Conservation (phyloP, 1,284 basidiomycete species). For the Ganoderma lingzhi region DNA sequence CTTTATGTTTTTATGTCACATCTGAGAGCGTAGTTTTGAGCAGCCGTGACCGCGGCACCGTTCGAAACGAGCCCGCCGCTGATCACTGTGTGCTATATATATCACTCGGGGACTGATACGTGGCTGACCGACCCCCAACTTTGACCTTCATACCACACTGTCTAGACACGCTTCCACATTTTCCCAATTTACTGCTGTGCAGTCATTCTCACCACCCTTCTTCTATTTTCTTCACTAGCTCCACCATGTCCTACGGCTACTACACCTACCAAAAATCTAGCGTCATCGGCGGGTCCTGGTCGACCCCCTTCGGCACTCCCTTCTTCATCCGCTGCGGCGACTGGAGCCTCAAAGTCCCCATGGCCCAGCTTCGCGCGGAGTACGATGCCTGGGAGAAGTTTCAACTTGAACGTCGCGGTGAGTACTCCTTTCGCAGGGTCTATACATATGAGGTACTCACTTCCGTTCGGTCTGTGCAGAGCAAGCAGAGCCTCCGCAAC, state of each 20-base stretch:
- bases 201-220: background rate
- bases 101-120: background rate
- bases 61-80: background rate
- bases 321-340: constrained; percentile 11
- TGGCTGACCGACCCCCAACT: background rate
- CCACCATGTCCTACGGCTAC: background rate
- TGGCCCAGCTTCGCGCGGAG: background rate
- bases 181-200: background rate
- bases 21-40: background rate
- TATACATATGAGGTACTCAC: background rate
- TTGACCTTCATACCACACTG: background rate
- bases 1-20: background rate
- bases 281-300: constrained; percentile 8
- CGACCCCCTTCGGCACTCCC: constrained; percentile 8
- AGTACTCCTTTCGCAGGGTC: no score
- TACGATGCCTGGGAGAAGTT: constrained; percentile 7
- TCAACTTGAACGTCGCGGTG: background rate
- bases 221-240: background rate
- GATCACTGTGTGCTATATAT: background rate
- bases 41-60: background rate
- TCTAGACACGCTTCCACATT: background rate
- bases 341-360: constrained; percentile 3
- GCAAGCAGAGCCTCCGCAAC: background rate
- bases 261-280: background rate
- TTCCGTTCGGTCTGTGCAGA: background rate